Conservation (phyloP, 495 filamentous ascomycete species). For the Penicillium antarcticum region DNA sequence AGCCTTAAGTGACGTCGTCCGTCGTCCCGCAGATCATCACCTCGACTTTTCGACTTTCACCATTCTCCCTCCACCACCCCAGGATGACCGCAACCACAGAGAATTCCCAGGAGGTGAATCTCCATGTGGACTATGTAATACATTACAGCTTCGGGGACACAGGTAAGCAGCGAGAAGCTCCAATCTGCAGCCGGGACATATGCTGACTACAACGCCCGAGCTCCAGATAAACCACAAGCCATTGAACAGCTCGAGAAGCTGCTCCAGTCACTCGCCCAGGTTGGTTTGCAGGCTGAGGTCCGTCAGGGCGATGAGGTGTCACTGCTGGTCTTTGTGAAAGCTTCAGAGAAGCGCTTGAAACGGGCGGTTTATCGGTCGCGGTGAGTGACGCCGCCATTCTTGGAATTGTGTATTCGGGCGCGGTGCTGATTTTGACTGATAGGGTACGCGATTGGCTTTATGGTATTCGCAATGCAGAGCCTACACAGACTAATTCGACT, state of each 20-base stretch:
- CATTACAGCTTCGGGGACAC: constrained; percentile 66
- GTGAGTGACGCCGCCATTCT: constrained; percentile 30
- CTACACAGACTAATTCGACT: constrained; percentile 62
- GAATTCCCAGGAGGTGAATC: constrained; percentile 44
- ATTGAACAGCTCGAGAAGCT: constrained; percentile 71
- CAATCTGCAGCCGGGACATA: background rate
- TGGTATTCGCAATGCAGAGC: constrained; percentile 76
- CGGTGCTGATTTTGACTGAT: constrained; percentile 9
- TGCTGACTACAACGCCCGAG: background rate
- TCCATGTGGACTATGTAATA: constrained; percentile 91
- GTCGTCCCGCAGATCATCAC: constrained; percentile 7
- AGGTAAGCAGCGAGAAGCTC: constrained; percentile 42
- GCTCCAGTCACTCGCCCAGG: constrained; percentile 62
- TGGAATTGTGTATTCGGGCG: background rate
- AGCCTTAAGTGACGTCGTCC: constrained; percentile 7
- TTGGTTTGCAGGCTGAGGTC: constrained; percentile 82
- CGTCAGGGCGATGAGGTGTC: constrained; percentile 74
- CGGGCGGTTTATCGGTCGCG: constrained; percentile 65
- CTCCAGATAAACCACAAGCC: constrained; percentile 62
- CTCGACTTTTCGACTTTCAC: constrained; percentile 4
- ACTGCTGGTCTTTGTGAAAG: constrained; percentile 78
- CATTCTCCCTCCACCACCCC: background rate
- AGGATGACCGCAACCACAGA: constrained; percentile 28
- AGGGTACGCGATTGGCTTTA: constrained; percentile 96
- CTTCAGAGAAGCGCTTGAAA: constrained; percentile 42